Evolutionary conservation across 176 grass and related monocot genomes (phyloP), one percentile per base, ranked within the genome.

Genomic region (Phoenix roebelenii): DNA sequence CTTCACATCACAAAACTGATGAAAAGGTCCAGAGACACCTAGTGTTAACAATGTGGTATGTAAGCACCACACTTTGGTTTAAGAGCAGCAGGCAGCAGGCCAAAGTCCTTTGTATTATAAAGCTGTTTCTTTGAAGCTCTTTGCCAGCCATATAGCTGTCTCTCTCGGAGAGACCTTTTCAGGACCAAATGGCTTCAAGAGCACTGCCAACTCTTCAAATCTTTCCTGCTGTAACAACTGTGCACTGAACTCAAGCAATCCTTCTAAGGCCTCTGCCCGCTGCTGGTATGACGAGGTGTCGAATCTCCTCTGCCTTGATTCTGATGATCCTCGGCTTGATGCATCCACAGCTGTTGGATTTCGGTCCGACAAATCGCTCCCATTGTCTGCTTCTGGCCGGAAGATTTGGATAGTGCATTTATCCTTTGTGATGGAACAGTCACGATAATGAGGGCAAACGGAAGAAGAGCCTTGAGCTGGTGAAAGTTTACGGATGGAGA

Each of bases 201-300:
- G 71, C 18, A 90, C 78, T 28, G 83, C 86, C 50, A 96, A 44
- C 78, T 90, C 91, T 15, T 96, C 83, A 54, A 87, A 82, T 51
- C 86, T 87, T 64, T 85, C 86, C 57, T 96, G 86, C 30, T 90
- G 83, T 32, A 96, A 77, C 57, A 96, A 64, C 23, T 90, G 91
- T 1, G 86, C 91, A 68, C 91, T 96, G 83, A 96, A 96, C 50
- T 96, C 91, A 62, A 96, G 91, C 74, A 96, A 73, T 2, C 91
- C 86, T 52, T 96, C 91, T 19, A 96, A 67, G 6, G 91, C 91
- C 61, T 96, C 83, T 15, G 91, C 86, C 68, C 91, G 72, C 71
- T 96, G 86, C 64, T 84, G 80, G 64, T 85, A 90, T 0, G 91
- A 96, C 1, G 72, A 87, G 0, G 78, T 80, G 68, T 96, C 55